Conservation (phyloP, 768 basidiomycete species). For the Tulasnella sp. region DNA sequence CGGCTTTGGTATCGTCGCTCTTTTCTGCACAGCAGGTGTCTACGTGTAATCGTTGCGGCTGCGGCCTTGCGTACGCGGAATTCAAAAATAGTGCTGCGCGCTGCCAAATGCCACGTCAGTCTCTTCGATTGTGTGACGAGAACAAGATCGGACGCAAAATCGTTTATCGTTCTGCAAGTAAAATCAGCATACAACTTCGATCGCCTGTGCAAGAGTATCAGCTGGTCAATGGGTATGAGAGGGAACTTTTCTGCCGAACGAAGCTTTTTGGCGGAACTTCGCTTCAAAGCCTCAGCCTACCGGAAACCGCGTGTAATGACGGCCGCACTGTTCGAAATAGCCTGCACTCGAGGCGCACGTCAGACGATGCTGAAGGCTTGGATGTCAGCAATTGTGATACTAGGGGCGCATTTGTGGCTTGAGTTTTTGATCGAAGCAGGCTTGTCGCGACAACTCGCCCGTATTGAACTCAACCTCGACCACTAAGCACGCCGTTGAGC, state of each 20-base stretch:
- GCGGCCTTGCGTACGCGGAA: background rate
- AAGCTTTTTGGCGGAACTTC: background rate
- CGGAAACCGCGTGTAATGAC: background rate
- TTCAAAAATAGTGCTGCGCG: constrained; percentile 1
- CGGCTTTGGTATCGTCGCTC: constrained; percentile 85
- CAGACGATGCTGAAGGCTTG: background rate
- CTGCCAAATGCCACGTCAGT: background rate
- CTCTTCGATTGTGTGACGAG: background rate
- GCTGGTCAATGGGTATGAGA: background rate
- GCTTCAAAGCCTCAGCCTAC: background rate
- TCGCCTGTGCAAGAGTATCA: background rate
- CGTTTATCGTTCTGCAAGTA: background rate
- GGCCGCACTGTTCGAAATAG: background rate
- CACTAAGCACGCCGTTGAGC: background rate
- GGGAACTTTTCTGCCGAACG: background rate
- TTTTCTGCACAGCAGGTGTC: constrained; percentile 85
- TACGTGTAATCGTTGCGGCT: constrained; percentile 58
- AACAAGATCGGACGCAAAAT: background rate
- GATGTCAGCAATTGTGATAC: too few relatives aligned
- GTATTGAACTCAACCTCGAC: background rate
- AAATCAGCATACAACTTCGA: background rate
- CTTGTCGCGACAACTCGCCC: background rate
- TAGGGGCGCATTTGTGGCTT: background rate
- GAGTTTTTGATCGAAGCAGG: background rate
- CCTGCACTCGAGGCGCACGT: background rate